A percentile compares a stretch with the other conserved stretches of the same genome.
Evolutionary conservation across 352 stramenopile genomes (phyloP).

Genomic region (Albugo laibachii): DNA sequence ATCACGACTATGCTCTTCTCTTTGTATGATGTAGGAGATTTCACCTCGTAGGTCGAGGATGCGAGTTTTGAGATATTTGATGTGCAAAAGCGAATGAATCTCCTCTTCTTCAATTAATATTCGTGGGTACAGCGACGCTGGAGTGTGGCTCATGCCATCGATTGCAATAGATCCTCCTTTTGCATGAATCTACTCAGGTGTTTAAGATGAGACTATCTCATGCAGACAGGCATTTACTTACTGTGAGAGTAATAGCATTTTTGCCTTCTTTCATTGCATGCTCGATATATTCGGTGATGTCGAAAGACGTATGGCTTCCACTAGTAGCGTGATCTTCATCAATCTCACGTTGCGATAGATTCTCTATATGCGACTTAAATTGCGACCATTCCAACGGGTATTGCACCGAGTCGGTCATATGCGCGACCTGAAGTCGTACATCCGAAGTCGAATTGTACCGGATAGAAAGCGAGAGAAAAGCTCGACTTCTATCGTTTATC

Average conservation of each 20-base stretch:
- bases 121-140: no score
- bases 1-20: slow-evolving; percentile 51
- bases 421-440: slow-evolving; percentile 27
- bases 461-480: slow-evolving; percentile 48
- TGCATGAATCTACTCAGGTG: slow-evolving; percentile 17
- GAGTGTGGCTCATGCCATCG: no score
- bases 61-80: no score
- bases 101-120: no score
- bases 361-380: slow-evolving; percentile 15
- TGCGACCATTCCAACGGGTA: slow-evolving; percentile 52
- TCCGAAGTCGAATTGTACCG: slow-evolving; percentile 23
- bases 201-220: no score
- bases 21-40: slow-evolving; percentile 63
- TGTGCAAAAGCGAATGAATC: no score
- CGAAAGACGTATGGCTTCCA: slow-evolving; percentile 45
- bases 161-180: slow-evolving; percentile 7
- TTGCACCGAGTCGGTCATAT: slow-evolving; percentile 18
- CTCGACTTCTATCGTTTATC: slow-evolving; percentile 31
- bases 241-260: slow-evolving; percentile 32
- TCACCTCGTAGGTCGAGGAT: slow-evolving; percentile 60
- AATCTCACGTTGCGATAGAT: slow-evolving; percentile 11
- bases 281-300: slow-evolving; percentile 62
- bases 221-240: slow-evolving; percentile 2
- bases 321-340: slow-evolving; percentile 27
- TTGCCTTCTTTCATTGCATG: slow-evolving; percentile 21